These are phyloP conservation scores for Lactarius psammicola DNA, from an alignment of 768 basidiomycete species.

Conservation along the genomic window DNA sequence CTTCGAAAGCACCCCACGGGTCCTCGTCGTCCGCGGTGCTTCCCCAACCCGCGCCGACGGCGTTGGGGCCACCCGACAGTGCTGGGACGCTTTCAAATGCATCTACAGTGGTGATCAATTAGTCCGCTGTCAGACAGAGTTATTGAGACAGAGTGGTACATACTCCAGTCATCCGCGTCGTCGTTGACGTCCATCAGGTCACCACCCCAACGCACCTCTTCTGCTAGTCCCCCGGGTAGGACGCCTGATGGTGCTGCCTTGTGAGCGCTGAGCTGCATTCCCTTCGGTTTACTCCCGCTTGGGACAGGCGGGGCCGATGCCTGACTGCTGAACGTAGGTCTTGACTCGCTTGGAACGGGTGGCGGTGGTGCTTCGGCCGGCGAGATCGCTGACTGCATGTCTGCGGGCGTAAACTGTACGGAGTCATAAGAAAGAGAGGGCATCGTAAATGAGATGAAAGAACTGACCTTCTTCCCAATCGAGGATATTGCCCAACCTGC, in stretches of 20 bases:
- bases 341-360: constrained; percentile 23
- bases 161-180: constrained; percentile 94
- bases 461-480: constrained; percentile 70
- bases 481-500: constrained; percentile 97
- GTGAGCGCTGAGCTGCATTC: constrained; percentile 66
- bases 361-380: constrained; percentile 10
- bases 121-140: constrained; percentile 11
- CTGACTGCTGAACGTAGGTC: constrained; percentile 1
- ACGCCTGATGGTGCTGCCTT: constrained; percentile 42
- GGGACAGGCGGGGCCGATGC: constrained; percentile 18
- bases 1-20: constrained; percentile 29
- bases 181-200: constrained; percentile 94
- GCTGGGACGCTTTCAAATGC: constrained; percentile 37
- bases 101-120: constrained; percentile 25
- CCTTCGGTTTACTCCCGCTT: constrained; percentile 46
- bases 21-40: constrained; percentile 22
- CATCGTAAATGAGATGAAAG: not conserved
- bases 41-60: constrained; percentile 34
- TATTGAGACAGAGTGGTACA: constrained; percentile 34
- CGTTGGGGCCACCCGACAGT: constrained; percentile 32
- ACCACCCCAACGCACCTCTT: constrained; percentile 54
- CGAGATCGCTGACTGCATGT: constrained; percentile 17
- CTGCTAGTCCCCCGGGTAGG: constrained; percentile 55
- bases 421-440: not conserved
- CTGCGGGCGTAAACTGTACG: constrained; percentile 13